Evolutionary conservation across 1,284 basidiomycete genomes (phyloP).

Genomic region (Ustilago shanxiensis): DNA sequence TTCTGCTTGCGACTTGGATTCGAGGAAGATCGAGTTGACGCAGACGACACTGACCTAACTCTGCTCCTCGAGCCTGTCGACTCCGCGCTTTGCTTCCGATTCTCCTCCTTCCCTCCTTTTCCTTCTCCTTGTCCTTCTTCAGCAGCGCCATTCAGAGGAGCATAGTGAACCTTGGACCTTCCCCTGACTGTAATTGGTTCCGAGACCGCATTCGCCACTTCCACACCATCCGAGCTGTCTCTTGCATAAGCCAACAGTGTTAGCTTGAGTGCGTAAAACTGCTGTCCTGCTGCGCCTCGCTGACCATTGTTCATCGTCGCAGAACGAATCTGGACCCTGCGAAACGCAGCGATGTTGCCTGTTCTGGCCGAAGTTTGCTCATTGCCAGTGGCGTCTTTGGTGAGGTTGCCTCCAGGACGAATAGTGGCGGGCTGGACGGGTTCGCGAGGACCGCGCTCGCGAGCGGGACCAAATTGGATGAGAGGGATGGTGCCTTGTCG

Average conservation of each 20-base stretch:
- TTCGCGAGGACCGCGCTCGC: conserved; percentile 45
- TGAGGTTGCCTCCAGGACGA: conserved; percentile 25
- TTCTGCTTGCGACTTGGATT: not conserved
- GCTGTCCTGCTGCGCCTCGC: conserved; percentile 38
- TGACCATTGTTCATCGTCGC: conserved; percentile 56
- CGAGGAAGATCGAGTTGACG: not conserved
- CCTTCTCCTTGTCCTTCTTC: not conserved
- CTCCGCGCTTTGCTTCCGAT: no score
- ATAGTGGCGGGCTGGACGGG: conserved; percentile 30
- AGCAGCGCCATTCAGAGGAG: not conserved
- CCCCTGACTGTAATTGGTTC: conserved; percentile 52
- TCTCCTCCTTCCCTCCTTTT: not conserved
- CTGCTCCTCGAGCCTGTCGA: not conserved
- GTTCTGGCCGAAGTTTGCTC: conserved; percentile 23
- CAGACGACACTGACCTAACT: not conserved
- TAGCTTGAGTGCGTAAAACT: conserved; percentile 52
- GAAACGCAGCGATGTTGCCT: conserved; percentile 37
- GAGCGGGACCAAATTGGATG: conserved; percentile 49
- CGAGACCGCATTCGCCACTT: conserved; percentile 29
- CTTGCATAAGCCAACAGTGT: conserved; percentile 38
- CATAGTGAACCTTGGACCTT: conserved; percentile 49
- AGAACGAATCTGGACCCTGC: conserved; percentile 49
- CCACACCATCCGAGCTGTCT: conserved; percentile 10
- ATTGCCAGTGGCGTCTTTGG: conserved; percentile 24
- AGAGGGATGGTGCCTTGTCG: conserved; percentile 37